These are phyloP conservation scores for Fallopia convolvulus DNA, from an alignment of 148 eudicot genomes.

Conservation along the genomic window DNA sequence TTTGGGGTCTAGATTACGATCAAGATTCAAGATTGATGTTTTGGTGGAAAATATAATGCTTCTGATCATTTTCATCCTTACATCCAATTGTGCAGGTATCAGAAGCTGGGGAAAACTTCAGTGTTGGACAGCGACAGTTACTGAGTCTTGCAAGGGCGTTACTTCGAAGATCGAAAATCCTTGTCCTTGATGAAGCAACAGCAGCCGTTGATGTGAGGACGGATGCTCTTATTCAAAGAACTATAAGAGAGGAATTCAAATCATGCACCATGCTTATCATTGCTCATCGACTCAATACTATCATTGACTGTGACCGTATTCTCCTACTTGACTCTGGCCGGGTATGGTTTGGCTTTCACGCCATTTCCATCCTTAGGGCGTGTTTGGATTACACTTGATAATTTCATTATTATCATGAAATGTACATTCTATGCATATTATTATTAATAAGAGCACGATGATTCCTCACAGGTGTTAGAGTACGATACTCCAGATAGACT, in stretches of 20 bases:
- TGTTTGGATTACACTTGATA: no score
- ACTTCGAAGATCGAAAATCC: conserved; percentile 69
- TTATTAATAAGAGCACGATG: not conserved
- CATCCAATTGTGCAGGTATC: conserved; percentile 39
- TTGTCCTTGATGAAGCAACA: conserved; percentile 79
- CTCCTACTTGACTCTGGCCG: conserved; percentile 64
- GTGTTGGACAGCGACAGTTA: conserved; percentile 73
- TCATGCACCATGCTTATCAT: conserved; percentile 69
- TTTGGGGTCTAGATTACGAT: not conserved
- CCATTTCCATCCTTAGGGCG: not conserved
- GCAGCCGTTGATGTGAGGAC: conserved; percentile 81
- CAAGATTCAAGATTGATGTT: not conserved
- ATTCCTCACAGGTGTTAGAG: conserved; percentile 45
- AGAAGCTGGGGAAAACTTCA: conserved; percentile 74
- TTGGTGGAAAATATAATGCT: not conserved
- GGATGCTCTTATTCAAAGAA: conserved; percentile 74
- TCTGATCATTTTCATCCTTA: not conserved
- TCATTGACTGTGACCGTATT: conserved; percentile 59
- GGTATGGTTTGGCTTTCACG: conserved; percentile 23
- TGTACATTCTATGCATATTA: not conserved
- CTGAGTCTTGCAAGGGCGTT: conserved; percentile 73
- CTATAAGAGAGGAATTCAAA: conserved; percentile 63
- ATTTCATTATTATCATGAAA: no score
- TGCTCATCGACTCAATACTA: conserved; percentile 75
- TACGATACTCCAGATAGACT: conserved; percentile 49